Percentiles rank a stretch among this genome's conserved stretches.
These are phyloP conservation scores for Ophiocordyceps robertsii DNA, from an alignment of 2,329 filamentous ascomycete species.

Conservation along the genomic window DNA sequence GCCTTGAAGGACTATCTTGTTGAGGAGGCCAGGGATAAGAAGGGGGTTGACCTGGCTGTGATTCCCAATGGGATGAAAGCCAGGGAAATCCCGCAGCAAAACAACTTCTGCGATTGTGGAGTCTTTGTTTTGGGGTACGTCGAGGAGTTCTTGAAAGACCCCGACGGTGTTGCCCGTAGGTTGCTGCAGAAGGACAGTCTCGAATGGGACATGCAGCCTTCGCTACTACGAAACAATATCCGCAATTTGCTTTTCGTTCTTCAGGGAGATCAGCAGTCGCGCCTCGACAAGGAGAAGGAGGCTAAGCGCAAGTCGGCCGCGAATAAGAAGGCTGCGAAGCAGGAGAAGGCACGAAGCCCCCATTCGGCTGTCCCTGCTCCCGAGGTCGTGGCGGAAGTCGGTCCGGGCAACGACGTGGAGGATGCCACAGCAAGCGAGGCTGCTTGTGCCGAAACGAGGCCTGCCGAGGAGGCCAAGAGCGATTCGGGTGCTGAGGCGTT, in stretches of 20 bases:
- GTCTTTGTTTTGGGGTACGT: conserved; percentile 77
- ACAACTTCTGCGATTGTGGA: conserved; percentile 82
- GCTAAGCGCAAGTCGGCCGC: conserved; percentile 15
- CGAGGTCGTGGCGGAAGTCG: neutral
- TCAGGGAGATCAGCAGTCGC: conserved; percentile 40
- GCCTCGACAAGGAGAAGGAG: conserved; percentile 23
- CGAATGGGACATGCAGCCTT: conserved; percentile 40
- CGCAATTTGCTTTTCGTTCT: conserved; percentile 52
- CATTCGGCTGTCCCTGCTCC: neutral
- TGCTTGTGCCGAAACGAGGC: conserved; percentile 3
- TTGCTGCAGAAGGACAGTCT: conserved; percentile 46
- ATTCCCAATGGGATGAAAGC: conserved; percentile 46
- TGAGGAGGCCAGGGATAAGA: conserved; percentile 57
- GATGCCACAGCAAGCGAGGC: neutral
- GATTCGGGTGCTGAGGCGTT: conserved; percentile 6
- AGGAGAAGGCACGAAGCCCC: neutral
- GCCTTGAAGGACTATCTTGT: conserved; percentile 65
- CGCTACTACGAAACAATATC: conserved; percentile 49
- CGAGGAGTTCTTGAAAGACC: conserved; percentile 64
- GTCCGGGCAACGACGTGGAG: neutral
- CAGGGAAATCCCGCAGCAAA: conserved; percentile 62
- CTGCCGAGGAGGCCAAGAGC: conserved; percentile 8
- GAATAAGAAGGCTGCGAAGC: conserved; percentile 7
- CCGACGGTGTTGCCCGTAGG: conserved; percentile 53
- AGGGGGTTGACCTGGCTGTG: conserved; percentile 25